Evolutionary conservation across 2,329 filamentous ascomycete genomes (phyloP), one percentile per base, ranked within the genome.

Genomic region (Graphilbum sp.): DNA sequence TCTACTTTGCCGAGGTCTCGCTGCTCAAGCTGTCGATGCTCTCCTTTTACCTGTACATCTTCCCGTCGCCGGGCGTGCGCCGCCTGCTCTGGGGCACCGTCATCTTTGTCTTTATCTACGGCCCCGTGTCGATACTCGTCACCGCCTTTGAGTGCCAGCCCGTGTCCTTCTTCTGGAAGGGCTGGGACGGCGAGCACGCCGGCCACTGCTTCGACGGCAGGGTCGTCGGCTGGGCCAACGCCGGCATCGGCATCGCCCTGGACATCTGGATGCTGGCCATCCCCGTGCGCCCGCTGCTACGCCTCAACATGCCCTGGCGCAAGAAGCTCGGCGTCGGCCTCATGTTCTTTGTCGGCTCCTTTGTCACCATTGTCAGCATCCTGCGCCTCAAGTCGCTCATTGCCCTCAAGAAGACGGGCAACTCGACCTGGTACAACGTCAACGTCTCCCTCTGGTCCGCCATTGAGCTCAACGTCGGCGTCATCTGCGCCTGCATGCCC

Each of bases 1-100:
- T 67, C 16, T 69, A 72, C 48, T 67, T 71, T 46, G 38, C 52
- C 2, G 52, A 61, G 12, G 50, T 67, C 13, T 53, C 61, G 3
- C 50, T 67, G 25, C 54, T 67, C 10, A 69, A 72, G 44, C 48
- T 67, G 6, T 60, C 67, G 0, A 54, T 75, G 21, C 52, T 73
- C 1, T 56, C 66, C 45, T 70, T 74, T 49, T 72, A 70, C 46
- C 51, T 67, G 5, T 60, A 65, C 36, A 64, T 74, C 37, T 74
- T 74, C 43, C 64, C 65, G 0, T 47, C 50, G 0, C 42, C 37
- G 0, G 38, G 32, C 2, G 56, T 68, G 11, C 55, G 57, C 13
- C 51, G 49, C 5, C 36, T 63, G 12, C 52, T 69, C 4, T 60
- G 56, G 51, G 54, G 42, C 11, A 64, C 64, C 0, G 46, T 66